These are phyloP conservation scores for Astrothelium macrocarpum DNA, from an alignment of 495 filamentous ascomycete species.

Conservation along the genomic window DNA sequence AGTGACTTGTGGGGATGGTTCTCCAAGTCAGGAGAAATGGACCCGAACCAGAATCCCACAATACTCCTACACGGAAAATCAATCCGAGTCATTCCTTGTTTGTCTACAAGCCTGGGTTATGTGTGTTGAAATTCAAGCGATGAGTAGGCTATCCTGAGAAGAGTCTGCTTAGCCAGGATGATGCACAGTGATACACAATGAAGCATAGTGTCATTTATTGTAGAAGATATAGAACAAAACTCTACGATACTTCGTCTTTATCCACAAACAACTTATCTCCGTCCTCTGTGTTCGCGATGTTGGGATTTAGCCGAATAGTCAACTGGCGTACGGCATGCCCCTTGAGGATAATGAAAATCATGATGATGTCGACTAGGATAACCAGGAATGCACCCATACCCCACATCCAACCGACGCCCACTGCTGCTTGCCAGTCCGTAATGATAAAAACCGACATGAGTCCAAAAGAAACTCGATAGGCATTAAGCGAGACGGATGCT, in stretches of 20 bases:
- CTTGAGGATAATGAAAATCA: slow-evolving; percentile 6
- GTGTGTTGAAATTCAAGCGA: background rate
- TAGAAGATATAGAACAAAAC: background rate
- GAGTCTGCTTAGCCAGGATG: background rate
- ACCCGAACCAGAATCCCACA: too few species aligned
- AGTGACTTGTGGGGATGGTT: too few species aligned
- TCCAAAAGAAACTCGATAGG: slow-evolving; percentile 6
- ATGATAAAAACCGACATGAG: slow-evolving; percentile 4
- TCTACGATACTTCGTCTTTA: background rate
- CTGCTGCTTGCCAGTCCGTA: background rate
- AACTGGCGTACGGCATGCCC: slow-evolving; percentile 2
- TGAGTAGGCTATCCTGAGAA: background rate
- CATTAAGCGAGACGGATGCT: background rate
- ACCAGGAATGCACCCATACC: slow-evolving; percentile 8
- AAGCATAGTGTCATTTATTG: background rate
- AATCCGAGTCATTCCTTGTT: background rate
- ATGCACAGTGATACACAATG: background rate
- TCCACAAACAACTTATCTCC: background rate
- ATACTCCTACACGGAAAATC: too few species aligned
- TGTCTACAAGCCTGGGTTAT: background rate
- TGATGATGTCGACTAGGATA: slow-evolving; percentile 4
- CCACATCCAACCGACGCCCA: slow-evolving; percentile 6
- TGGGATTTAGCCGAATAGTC: slow-evolving; percentile 7
- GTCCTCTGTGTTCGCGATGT: slow-evolving; percentile 5
- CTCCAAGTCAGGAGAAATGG: too few species aligned